Evolutionary conservation across 2,329 filamentous ascomycete genomes (phyloP).

Genomic region (Colletotrichum godetiae): DNA sequence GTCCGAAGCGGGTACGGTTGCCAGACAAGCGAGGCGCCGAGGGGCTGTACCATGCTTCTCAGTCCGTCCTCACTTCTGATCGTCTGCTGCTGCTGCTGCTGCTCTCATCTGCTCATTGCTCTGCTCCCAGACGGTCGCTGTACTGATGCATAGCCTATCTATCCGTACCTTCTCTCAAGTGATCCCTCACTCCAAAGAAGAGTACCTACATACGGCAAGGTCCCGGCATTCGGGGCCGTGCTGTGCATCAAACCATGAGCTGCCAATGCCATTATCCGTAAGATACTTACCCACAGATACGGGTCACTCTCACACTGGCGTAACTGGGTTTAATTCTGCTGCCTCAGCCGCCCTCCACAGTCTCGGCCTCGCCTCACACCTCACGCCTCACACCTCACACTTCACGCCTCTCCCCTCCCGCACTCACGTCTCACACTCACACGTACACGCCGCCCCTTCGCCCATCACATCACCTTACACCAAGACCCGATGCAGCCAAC

Average conservation of each 20-base stretch:
- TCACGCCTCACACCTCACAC: neutral
- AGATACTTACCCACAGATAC: conserved; percentile 19
- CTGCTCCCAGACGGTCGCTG: conserved; percentile 1
- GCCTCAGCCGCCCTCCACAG: conserved; percentile 31
- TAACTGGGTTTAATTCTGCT: conserved; percentile 24
- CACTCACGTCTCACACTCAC: too few relatives aligned
- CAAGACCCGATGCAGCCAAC: neutral
- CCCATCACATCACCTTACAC: neutral
- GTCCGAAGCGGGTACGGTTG: neutral
- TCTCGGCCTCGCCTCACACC: conserved; percentile 23
- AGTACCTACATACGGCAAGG: neutral
- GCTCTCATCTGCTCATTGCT: neutral
- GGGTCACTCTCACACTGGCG: neutral
- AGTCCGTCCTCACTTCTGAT: neutral
- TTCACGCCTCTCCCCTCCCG: too few relatives aligned
- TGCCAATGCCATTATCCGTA: too few relatives aligned
- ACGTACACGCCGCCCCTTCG: neutral
- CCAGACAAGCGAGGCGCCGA: conserved; percentile 29
- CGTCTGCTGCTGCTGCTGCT: neutral
- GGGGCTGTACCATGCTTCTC: conserved; percentile 24
- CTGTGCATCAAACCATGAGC: conserved; percentile 15
- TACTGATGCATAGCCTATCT: neutral
- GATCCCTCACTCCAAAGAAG: neutral
- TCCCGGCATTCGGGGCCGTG: conserved; percentile 19
- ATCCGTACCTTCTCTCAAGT: neutral